Evolutionary conservation across 441 rosid species (phyloP), one percentile per base, ranked within the genome.

Genomic region (Gossypium gossypioides): DNA sequence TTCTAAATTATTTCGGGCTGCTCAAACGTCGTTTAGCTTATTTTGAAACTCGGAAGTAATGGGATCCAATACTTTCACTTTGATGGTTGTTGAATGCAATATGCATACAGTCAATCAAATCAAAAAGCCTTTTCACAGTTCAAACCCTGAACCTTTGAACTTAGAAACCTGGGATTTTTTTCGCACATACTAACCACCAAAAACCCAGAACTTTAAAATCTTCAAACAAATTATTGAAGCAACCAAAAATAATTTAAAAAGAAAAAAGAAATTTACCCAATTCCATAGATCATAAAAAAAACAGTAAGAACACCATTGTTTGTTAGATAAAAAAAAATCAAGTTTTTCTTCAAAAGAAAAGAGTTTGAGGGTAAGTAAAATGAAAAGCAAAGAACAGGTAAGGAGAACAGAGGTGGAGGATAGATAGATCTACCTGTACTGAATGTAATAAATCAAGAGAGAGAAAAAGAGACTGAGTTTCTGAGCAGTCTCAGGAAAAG

Each of bases 1-100:
- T 65, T 50, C 32, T 61, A 22, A 51, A 27, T 34, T 37, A 9
- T 12, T 13, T 73, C 5, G 16, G 75, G 72, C 75, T 71, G 73
- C 81, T 67, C 81, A 73, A 73, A 12, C 50, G 52, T 72, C 72
- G 60, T 77, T 52, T 60, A 59, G 59, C 74, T n/a, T 34, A 63
- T 25, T 2, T 27, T 40, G 71, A 32, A 58, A 65, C 72, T 55
- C 58, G 65, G 18, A 21, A 21, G 12, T 15, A 56, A 74, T 74
- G 72, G 76, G 67, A 74, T 66, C 72, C 72, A 74, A 74, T 44
- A 66, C 59, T 66, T 1, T 4, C 6, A 15, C 22, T 6, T 12
- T 22, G 32, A 6, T 18, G 24, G 4, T 65, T 54, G 40, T 34
- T 54, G 13, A 54, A 8, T 65, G 69, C 44, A 16, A 32, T 40